These are phyloP conservation scores for Henckelia pumila DNA, from an alignment of 257 asterid species.

Conservation along the genomic window DNA sequence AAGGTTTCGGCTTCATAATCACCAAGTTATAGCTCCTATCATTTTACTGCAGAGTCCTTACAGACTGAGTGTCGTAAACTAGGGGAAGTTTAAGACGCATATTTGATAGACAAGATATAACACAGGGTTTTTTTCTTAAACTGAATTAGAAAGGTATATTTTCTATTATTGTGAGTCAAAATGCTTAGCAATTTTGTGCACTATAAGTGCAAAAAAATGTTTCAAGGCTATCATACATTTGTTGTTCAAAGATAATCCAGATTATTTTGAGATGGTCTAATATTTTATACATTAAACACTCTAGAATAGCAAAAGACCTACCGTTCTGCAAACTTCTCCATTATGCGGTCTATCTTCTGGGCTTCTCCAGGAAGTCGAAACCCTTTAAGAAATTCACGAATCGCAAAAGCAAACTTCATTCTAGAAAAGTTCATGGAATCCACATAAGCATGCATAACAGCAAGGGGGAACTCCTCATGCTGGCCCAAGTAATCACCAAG, in stretches of 20 bases:
- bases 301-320: constrained; percentile 37
- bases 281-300: not conserved
- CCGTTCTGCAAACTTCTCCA: constrained; percentile 99
- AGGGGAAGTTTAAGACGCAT: constrained; percentile 9
- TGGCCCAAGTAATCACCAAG: constrained; percentile 96
- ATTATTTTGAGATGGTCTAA: constrained; percentile 4
- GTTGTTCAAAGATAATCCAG: constrained; percentile 8
- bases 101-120: not conserved
- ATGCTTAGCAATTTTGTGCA: constrained; percentile 11
- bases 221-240: constrained; percentile 1
- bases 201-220: constrained; percentile 15
- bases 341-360: constrained; percentile 98
- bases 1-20: constrained; percentile 6
- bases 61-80: constrained; percentile 6
- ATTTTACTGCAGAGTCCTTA: not conserved
- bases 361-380: constrained; percentile 99
- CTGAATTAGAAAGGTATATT: constrained; percentile 8
- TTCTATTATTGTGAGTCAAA: not conserved
- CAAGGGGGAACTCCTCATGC: constrained; percentile 96
- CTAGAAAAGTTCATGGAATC: constrained; percentile 88
- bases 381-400: constrained; percentile 91
- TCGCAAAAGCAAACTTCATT: constrained; percentile 84
- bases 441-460: constrained; percentile 98
- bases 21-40: constrained; percentile 12
- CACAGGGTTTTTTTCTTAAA: constrained; percentile 15